A percentile compares a stretch with the other conserved stretches of the same genome.
Evolutionary conservation across 768 basidiomycete species (phyloP).

Genomic region (Boletus coccyginus): DNA sequence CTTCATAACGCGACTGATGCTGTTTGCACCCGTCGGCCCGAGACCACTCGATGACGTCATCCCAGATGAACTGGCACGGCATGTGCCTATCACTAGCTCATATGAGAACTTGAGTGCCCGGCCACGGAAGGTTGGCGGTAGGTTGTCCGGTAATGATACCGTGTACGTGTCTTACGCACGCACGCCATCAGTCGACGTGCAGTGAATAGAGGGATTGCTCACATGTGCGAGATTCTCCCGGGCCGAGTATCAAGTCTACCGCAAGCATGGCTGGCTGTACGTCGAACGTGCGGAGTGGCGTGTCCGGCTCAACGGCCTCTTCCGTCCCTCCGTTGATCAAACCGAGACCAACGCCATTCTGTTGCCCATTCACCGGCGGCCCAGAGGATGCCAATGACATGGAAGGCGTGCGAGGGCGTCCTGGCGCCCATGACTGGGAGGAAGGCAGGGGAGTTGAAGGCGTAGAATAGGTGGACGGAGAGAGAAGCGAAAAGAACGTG

Average conservation of each 20-base stretch:
- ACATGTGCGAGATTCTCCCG: conserved; percentile 88
- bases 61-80: conserved; percentile 49
- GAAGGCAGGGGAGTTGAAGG: conserved; percentile 21
- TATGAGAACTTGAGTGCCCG: conserved; percentile 84
- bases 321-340: conserved; percentile 26
- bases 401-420: conserved; percentile 20
- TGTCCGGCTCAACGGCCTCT: conserved; percentile 57
- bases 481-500: conserved; percentile 48
- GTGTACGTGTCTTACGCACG: conserved; percentile 69
- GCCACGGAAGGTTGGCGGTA: conserved; percentile 91
- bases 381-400: conserved; percentile 24
- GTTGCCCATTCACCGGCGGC: not conserved
- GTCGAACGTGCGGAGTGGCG: conserved; percentile 80
- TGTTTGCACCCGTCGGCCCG: conserved; percentile 41
- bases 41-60: conserved; percentile 29
- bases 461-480: conserved; percentile 35
- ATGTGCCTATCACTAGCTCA: conserved; percentile 86
- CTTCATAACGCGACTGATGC: conserved; percentile 77
- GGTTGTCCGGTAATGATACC: conserved; percentile 65
- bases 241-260: conserved; percentile 76
- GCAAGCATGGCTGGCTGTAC: conserved; percentile 85
- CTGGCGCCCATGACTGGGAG: conserved; percentile 25
- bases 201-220: conserved; percentile 4
- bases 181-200: not conserved
- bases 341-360: conserved; percentile 32